Evolutionary conservation across 1,139 yeast species (phyloP).

Genomic region (Yamadazyma diddensiae): DNA sequence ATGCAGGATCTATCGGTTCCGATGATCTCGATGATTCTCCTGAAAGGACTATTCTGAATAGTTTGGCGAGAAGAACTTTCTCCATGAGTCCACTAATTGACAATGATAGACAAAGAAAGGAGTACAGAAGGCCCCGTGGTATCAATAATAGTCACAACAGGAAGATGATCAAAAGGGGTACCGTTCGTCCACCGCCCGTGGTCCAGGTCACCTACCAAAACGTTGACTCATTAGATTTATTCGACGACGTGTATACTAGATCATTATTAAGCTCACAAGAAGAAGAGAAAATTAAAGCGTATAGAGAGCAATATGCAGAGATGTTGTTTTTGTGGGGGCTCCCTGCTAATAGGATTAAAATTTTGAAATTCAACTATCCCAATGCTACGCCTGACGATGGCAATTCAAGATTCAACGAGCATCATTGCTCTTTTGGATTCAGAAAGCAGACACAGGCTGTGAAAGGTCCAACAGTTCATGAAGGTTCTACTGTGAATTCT

Average conservation of each 20-base stretch:
- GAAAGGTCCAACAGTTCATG: conserved; percentile 1
- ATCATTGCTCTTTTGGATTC: conserved; percentile 44
- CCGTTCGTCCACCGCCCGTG: conserved; percentile 29
- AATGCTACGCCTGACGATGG: conserved; percentile 15
- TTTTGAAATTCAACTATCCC: conserved; percentile 68
- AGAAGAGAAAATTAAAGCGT: conserved; percentile 42
- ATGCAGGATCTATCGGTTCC: conserved; percentile 23
- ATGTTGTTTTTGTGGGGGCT: conserved; percentile 81
- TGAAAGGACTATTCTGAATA: conserved; percentile 11
- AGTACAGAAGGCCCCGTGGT: conserved; percentile 5
- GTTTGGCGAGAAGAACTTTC: conserved; percentile 4
- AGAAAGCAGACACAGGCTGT: conserved; percentile 13
- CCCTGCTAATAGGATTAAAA: conserved; percentile 71
- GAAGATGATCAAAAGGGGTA: conserved; percentile 7
- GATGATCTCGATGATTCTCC: conserved; percentile 27
- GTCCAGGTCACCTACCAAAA: conserved; percentile 56
- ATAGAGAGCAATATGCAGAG: conserved; percentile 76
- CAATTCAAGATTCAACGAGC: conserved; percentile 27
- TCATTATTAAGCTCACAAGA: conserved; percentile 49
- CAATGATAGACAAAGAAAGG: conserved; percentile 3
- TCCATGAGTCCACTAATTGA: conserved; percentile 8
- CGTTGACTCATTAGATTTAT: conserved; percentile 53
- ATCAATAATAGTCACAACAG: conserved; percentile 3
- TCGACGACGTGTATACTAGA: conserved; percentile 44
- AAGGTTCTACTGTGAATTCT: conserved; percentile 22